Evolutionary conservation across 2,329 filamentous ascomycete species (phyloP).

Genomic region (Diaporthe velutina): DNA sequence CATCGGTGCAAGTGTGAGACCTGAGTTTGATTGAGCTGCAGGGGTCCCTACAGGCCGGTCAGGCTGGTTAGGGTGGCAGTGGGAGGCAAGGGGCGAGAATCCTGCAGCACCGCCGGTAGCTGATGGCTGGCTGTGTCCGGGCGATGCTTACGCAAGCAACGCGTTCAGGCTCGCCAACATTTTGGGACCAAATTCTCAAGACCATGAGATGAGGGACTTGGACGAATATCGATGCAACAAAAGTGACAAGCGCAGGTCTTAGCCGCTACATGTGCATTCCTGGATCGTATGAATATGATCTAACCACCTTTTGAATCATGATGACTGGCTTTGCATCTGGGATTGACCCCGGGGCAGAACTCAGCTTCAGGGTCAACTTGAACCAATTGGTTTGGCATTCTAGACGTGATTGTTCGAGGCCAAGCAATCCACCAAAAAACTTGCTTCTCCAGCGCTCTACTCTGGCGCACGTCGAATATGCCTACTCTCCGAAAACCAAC

Average conservation of each 20-base stretch:
- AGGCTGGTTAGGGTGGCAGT: conserved; percentile 10
- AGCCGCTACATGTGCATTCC: background rate
- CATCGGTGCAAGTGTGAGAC: conserved; percentile 37
- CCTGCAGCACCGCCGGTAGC: background rate
- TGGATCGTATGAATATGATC: background rate
- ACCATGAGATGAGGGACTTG: background rate
- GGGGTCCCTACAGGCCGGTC: conserved; percentile 18
- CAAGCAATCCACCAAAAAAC: background rate
- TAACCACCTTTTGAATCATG: background rate
- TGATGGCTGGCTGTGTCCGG: background rate
- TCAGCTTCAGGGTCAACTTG: background rate
- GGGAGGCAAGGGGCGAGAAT: conserved; percentile 28
- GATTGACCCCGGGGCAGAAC: background rate
- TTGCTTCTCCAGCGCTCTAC: background rate
- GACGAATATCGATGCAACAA: background rate
- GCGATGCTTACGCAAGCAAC: background rate
- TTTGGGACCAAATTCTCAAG: background rate
- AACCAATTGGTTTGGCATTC: background rate
- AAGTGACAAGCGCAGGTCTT: background rate
- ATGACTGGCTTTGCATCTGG: background rate
- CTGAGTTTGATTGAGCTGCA: conserved; percentile 33
- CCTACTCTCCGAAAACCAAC: background rate
- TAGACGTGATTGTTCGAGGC: background rate
- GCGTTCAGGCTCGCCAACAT: background rate
- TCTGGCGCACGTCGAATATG: background rate